Percentiles rank a stretch among this genome's conserved stretches.
Evolutionary conservation across 192 early-diverging fungal genomes (phyloP).

Genomic region (Umbelopsis vinacea): DNA sequence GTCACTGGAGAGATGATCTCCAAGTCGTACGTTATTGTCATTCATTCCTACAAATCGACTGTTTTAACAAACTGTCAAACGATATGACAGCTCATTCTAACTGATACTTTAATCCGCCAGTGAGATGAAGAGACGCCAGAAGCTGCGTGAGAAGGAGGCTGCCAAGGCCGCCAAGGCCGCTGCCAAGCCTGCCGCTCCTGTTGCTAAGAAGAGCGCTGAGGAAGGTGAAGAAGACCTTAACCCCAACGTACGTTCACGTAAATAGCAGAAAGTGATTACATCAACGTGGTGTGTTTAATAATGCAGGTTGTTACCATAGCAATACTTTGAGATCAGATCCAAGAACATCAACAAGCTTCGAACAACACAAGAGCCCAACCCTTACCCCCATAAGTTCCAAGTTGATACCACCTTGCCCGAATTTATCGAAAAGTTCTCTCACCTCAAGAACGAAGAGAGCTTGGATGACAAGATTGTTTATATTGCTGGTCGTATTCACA

Average conservation of each 20-base stretch:
- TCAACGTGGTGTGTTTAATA: background rate
- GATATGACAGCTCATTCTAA: too few species aligned
- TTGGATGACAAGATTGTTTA: constrained; percentile 69
- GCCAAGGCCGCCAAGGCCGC: constrained; percentile 62
- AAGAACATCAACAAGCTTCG: constrained; percentile 84
- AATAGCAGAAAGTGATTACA: background rate
- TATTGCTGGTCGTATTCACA: constrained; percentile 95
- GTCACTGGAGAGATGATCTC: constrained; percentile 94
- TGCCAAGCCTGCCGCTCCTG: constrained; percentile 50
- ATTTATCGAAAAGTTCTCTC: constrained; percentile 85
- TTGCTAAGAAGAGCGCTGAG: constrained; percentile 60
- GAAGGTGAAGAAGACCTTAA: constrained; percentile 83
- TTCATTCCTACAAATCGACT: background rate
- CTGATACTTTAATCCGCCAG: constrained; percentile 39
- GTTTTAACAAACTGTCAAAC: background rate
- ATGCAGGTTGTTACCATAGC: constrained; percentile 40
- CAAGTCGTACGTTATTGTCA: constrained; percentile 71
- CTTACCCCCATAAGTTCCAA: constrained; percentile 99
- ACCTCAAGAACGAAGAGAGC: constrained; percentile 71
- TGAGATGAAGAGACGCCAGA: constrained; percentile 90
- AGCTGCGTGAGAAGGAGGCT: constrained; percentile 90
- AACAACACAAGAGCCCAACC: constrained; percentile 79
- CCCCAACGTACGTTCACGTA: constrained; percentile 68
- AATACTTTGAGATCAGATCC: constrained; percentile 98
- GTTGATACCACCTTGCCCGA: constrained; percentile 82